These are phyloP conservation scores for Heterobasidion occidentale DNA, from an alignment of 1,284 basidiomycete species.

Conservation along the genomic window DNA sequence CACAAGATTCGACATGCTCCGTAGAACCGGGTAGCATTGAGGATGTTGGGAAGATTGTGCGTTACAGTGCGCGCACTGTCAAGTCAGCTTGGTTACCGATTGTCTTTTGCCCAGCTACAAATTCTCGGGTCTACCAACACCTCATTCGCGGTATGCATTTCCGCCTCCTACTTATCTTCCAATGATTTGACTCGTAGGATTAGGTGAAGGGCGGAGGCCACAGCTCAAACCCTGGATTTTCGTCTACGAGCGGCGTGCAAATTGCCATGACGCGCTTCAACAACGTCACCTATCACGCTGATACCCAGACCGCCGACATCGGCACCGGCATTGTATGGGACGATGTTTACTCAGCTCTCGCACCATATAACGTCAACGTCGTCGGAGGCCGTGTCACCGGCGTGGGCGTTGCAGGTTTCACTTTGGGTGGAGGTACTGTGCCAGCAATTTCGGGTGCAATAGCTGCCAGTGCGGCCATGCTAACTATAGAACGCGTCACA, in stretches of 20 bases:
- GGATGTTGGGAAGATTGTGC: constrained; percentile 37
- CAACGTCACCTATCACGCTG: constrained; percentile 9
- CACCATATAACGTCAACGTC: constrained; percentile 15
- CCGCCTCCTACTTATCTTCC: background rate
- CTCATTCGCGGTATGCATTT: constrained; percentile 4
- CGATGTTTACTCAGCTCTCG: constrained; percentile 18
- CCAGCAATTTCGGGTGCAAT: background rate
- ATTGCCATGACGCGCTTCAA: constrained; percentile 20
- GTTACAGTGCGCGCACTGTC: background rate
- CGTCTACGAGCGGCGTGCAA: constrained; percentile 22
- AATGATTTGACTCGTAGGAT: background rate
- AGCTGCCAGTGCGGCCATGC: background rate
- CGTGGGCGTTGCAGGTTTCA: constrained; percentile 19
- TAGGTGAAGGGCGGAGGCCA: constrained; percentile 12
- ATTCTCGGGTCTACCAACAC: constrained; percentile 6
- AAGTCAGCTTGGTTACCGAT: background rate
- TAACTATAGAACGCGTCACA: too few species aligned
- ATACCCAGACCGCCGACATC: constrained; percentile 11
- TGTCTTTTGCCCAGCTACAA: constrained; percentile 1
- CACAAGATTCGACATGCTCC: constrained; percentile 33
- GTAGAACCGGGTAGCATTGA: constrained; percentile 42
- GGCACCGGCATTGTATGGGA: constrained; percentile 23
- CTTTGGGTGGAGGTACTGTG: constrained; percentile 13
- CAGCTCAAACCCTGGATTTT: constrained; percentile 16
- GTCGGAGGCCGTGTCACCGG: constrained; percentile 20